These are phyloP conservation scores for Auriscalpium vulgare DNA, from an alignment of 768 basidiomycete genomes.

Conservation along the genomic window DNA sequence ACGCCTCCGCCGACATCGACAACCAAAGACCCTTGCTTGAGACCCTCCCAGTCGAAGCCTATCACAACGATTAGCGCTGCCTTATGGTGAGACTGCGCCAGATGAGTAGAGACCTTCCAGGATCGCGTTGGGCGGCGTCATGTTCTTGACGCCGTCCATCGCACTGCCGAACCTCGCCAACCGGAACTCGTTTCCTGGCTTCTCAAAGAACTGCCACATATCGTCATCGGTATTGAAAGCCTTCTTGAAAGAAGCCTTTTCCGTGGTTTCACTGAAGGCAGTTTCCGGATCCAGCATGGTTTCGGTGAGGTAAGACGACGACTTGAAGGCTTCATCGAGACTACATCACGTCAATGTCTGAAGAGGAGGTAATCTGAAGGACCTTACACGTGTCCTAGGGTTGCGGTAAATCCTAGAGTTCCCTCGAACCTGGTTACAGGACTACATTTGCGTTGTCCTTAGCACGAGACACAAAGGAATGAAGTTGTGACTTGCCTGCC, in stretches of 20 bases:
- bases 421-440: slow-evolving; percentile 2
- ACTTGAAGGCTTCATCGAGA: slow-evolving; percentile 25
- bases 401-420: slow-evolving; percentile 4
- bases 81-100: too few species aligned
- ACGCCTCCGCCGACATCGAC: slow-evolving; percentile 6
- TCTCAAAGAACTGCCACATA: slow-evolving; percentile 21
- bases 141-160: slow-evolving; percentile 22
- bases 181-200: slow-evolving; percentile 14
- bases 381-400: slow-evolving; percentile 5
- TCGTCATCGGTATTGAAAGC: slow-evolving; percentile 18
- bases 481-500: neutral
- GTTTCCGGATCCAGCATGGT: slow-evolving; percentile 23
- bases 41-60: slow-evolving; percentile 2
- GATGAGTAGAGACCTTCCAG: neutral
- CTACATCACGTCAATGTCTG: neutral
- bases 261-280: slow-evolving; percentile 20
- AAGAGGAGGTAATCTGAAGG: neutral
- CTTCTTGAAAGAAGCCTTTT: slow-evolving; percentile 18
- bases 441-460: neutral
- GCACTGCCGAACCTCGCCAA: slow-evolving; percentile 24
- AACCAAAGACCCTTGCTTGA: slow-evolving; percentile 1
- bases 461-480: neutral
- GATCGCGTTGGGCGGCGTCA: neutral
- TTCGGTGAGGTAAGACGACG: slow-evolving; percentile 25
- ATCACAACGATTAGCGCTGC: neutral